Evolutionary conservation across 371 early-diverging fungal species (phyloP), one percentile per base, ranked within the genome.

Genomic region (Syncephalastrum sp.): DNA sequence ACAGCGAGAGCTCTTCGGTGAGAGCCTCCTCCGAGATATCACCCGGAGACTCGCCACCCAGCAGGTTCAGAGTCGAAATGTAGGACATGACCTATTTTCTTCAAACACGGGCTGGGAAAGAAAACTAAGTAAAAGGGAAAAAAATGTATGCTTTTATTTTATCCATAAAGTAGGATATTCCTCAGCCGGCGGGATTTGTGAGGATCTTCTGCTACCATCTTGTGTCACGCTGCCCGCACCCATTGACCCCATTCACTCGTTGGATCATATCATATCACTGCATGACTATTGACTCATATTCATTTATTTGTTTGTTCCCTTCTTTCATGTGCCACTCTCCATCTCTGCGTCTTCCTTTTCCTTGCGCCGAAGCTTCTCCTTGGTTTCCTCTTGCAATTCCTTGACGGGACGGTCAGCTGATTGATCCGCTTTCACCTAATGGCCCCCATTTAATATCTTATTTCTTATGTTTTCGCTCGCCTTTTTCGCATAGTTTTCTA

Each of bases 1-100:
- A 91, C 14, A 87, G 49, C 23, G 75, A 63, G 17, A 78, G 60
- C 29, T 78, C 79, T 21, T 73, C 75, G 17, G 57, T 58, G 33
- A 75, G 61, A 0, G 70, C 47, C 53, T 78, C 79, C 47, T 78
- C 79, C 7, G 66, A 59, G 45, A 70, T 49, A 33, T 64, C 63
- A 33, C 59, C 58, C 41, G 79, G 74, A 13, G 75, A 66, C 27
- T 73, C 73, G 44, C 65, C 65, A 5, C 64, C 61, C 23, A 76
- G 67, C 48, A 72, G 53, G 51, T 78, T 78, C 25, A 78, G 61
- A 16, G 69, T 65, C 19, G 73, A 70, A 51, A 78, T 78, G 51
- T 70, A 78, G 2, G 79, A 78, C 79, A 78, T 78, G 43, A 33
- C 38, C 38, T 33, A 33, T 33, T 42, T 29, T 33, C 38, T 33